phyloP scores from a whole-genome alignment of 208 protist genomes.

The Crithidia bombi region DNA sequence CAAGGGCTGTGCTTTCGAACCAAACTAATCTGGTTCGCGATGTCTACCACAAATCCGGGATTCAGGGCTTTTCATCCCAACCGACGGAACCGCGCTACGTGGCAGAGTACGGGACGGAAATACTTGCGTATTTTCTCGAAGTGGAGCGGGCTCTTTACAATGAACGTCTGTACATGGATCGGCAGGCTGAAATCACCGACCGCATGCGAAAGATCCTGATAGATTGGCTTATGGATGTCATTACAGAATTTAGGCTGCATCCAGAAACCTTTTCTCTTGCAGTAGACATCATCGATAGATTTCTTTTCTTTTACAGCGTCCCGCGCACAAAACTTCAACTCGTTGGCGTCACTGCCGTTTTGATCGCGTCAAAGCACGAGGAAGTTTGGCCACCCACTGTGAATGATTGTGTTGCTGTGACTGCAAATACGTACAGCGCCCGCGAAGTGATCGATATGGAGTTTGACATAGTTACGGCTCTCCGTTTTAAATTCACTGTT shows the following conservation, averaged over 20 bases:
- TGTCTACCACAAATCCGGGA: constrained; percentile 3
- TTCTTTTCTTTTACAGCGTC: constrained; percentile 67
- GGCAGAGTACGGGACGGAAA: constrained; percentile 72
- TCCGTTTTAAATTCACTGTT: constrained; percentile 80
- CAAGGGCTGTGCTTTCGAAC: constrained; percentile 34
- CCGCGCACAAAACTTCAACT: constrained; percentile 82
- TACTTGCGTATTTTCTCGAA: constrained; percentile 75
- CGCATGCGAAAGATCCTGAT: constrained; percentile 96
- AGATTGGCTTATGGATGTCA: constrained; percentile 98
- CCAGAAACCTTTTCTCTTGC: constrained; percentile 97
- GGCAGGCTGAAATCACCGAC: constrained; percentile 93
- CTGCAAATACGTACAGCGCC: constrained; percentile 88
- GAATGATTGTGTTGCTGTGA: constrained; percentile 93
- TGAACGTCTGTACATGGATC: constrained; percentile 57
- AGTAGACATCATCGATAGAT: constrained; percentile 96
- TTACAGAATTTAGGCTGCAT: constrained; percentile 94
- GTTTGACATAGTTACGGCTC: constrained; percentile 57
- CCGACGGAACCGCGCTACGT: constrained; percentile 17
- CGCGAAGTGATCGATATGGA: constrained; percentile 85
- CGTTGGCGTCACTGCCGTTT: constrained; percentile 85
- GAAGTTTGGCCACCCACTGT: constrained; percentile 90
- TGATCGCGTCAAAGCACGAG: constrained; percentile 92
- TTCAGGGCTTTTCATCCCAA: neutral
- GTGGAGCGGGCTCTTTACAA: constrained; percentile 52
- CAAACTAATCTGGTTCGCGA: constrained; percentile 40